Evolutionary conservation across 2,329 filamentous ascomycete genomes (phyloP), one percentile per base, ranked within the genome.

Genomic region (Gliomastix tumulicola): DNA sequence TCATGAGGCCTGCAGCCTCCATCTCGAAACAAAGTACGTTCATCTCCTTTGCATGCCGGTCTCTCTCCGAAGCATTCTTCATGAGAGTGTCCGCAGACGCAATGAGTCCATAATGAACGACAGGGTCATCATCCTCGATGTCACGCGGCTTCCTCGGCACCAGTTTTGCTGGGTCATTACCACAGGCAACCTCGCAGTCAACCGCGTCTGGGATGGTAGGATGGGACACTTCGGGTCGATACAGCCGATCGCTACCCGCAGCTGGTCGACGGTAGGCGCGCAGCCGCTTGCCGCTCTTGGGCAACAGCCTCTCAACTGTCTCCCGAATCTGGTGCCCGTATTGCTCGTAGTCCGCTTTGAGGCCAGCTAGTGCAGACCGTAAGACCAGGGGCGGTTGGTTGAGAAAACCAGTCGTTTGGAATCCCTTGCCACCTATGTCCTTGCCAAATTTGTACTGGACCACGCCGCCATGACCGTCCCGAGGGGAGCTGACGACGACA

Each of bases 111-210:
- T 41, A 39, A 17, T 41, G 36, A 4, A 43, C 22, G 7, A 9
- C 9, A 5, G 30, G 35, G n/a, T 33, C 18, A 16, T 23, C 37
- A 46, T 55, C 3, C 54, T 49, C 0, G n/a, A n/a, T n/a, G n/a
- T n/a, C n/a, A n/a, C n/a, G n/a, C n/a, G n/a, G n/a, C n/a, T n/a
- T n/a, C n/a, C n/a, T n/a, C n/a, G n/a, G n/a, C n/a, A n/a, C n/a
- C n/a, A n/a, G n/a, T n/a, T n/a, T n/a, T n/a, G n/a, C n/a, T n/a
- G n/a, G n/a, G n/a, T n/a, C n/a, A n/a, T n/a, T n/a, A n/a, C n/a
- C n/a, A n/a, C n/a, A n/a, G n/a, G n/a, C n/a, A n/a, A n/a, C n/a
- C n/a, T n/a, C n/a, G n/a, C n/a, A n/a, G n/a, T n/a, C n/a, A n/a
- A n/a, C n/a, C n/a, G n/a, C n/a, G n/a, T n/a, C n/a, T n/a, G n/a